Conservation (phyloP, 202 grass and related monocot genomes). For the Schoenoplectus triqueter region DNA sequence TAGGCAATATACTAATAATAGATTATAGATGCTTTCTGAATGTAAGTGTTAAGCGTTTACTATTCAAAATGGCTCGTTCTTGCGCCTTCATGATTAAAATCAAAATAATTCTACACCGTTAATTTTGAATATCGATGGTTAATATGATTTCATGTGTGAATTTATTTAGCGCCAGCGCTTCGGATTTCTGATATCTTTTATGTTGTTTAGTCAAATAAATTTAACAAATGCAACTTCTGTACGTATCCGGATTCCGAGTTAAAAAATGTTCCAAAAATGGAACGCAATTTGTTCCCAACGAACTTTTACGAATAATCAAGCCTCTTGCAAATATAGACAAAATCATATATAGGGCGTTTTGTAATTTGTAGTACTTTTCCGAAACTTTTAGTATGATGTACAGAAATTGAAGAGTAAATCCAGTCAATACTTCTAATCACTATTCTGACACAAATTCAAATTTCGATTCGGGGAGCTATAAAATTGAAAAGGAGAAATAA, state of each 20-base stretch:
- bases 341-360: neutral
- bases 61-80: too few relatives aligned
- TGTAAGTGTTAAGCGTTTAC: too few relatives aligned
- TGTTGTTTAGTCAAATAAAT: neutral
- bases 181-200: neutral
- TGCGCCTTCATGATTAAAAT: too few relatives aligned
- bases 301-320: neutral
- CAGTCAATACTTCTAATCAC: neutral
- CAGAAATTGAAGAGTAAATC: neutral
- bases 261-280: neutral
- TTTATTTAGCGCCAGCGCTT: neutral
- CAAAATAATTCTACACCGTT: too few relatives aligned
- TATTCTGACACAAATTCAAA: neutral
- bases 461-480: neutral
- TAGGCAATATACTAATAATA: too few relatives aligned
- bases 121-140: too few relatives aligned
- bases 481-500: neutral
- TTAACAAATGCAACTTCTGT: neutral
- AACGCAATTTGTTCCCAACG: neutral
- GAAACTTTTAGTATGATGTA: neutral
- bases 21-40: too few relatives aligned
- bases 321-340: neutral
- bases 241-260: neutral
- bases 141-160: neutral
- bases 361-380: neutral